phyloP scores from a whole-genome alignment of 2,329 filamentous ascomycete genomes.

The Microsporum ferrugineum region DNA sequence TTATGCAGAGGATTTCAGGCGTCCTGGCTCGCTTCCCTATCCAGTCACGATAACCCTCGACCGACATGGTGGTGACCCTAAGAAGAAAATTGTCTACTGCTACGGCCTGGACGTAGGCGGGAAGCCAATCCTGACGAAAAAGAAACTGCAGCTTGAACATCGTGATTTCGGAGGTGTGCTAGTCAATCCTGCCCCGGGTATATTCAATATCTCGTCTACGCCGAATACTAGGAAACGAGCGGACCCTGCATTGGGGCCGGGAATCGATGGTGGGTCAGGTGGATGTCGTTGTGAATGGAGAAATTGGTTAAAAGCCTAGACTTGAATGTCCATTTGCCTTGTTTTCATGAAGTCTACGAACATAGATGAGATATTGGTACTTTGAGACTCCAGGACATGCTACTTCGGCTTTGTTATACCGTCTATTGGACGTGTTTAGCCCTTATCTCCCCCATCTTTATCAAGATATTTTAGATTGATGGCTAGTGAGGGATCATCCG shows the following conservation, averaged over 20 bases:
- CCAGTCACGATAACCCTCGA: slow-evolving; percentile 50
- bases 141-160: slow-evolving; percentile 43
- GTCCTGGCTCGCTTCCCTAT: slow-evolving; percentile 50
- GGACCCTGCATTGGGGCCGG: slow-evolving; percentile 10
- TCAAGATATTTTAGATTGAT: no score
- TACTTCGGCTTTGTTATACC: no score
- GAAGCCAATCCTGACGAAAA: slow-evolving; percentile 29
- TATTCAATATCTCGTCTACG: slow-evolving; percentile 25
- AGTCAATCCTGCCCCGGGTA: slow-evolving; percentile 40
- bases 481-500: no score
- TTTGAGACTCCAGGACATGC: no score
- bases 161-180: slow-evolving; percentile 40
- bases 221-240: slow-evolving; percentile 15
- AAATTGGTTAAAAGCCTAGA: slow-evolving; percentile 32
- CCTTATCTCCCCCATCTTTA: no score
- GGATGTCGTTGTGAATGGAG: slow-evolving; percentile 51
- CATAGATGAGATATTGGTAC: no score
- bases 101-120: slow-evolving; percentile 43
- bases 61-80: slow-evolving; percentile 45
- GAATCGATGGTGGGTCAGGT: slow-evolving; percentile 47
- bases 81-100: slow-evolving; percentile 49
- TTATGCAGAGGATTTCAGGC: slow-evolving; percentile 35
- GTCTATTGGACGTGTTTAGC: no score
- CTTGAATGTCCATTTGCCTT: neutral
- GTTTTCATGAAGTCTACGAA: no score